Conservation (phyloP, 805 yeast genomes). For the Myxozyma monticola region DNA sequence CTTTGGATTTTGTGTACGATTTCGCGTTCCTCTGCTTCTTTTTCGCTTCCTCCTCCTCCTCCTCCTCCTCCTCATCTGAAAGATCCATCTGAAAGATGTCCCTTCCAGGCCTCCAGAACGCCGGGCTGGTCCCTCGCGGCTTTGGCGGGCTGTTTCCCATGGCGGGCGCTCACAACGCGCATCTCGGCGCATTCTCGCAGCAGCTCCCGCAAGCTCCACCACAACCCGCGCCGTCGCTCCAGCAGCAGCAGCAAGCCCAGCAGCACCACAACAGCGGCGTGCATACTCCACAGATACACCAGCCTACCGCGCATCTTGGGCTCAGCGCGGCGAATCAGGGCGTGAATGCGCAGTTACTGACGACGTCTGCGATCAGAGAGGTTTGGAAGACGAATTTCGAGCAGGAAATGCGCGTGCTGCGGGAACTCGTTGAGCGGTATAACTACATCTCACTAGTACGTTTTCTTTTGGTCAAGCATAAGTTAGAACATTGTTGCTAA, state of each 20-base stretch:
- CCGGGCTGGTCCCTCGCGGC: constrained; percentile 12
- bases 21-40: too few relatives aligned
- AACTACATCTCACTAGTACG: constrained; percentile 39
- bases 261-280: constrained; percentile 13
- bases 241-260: constrained; percentile 17
- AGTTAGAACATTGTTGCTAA: constrained; percentile 38
- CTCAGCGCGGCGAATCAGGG: constrained; percentile 27
- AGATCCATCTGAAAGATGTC: constrained; percentile 2
- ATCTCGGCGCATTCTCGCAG: constrained; percentile 12
- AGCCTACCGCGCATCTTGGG: constrained; percentile 2
- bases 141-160: constrained; percentile 8
- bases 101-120: constrained; percentile 3
- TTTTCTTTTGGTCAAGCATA: constrained; percentile 36
- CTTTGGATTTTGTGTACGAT: neutral
- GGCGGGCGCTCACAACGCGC: constrained; percentile 7
- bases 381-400: constrained; percentile 47
- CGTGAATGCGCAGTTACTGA: constrained; percentile 16
- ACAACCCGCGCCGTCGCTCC: constrained; percentile 2
- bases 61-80: too few relatives aligned
- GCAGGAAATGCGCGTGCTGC: constrained; percentile 43
- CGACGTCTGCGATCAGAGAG: constrained; percentile 33
- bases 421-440: constrained; percentile 42
- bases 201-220: constrained; percentile 8
- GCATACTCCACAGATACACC: constrained; percentile 29
- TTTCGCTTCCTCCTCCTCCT: too few relatives aligned